These are phyloP conservation scores for Irpex sp. DNA, from an alignment of 1,284 basidiomycete species.

Conservation along the genomic window DNA sequence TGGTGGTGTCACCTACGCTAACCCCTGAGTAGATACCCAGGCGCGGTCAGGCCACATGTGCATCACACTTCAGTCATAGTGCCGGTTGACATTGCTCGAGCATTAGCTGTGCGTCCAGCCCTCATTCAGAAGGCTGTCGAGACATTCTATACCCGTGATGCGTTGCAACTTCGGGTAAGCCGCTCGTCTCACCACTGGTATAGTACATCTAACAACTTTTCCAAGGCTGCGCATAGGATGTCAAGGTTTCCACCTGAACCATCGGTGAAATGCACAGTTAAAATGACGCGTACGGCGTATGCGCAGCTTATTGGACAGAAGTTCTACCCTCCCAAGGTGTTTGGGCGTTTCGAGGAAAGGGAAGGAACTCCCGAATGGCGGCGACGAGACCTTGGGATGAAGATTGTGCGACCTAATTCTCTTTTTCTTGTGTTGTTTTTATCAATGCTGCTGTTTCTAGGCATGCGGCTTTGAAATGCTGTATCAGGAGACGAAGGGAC, in stretches of 20 bases:
- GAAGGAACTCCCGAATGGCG: slow-evolving; percentile 65
- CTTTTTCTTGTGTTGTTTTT: not conserved
- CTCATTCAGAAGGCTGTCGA: slow-evolving; percentile 86
- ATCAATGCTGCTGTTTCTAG: slow-evolving; percentile 32
- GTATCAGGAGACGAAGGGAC: slow-evolving; percentile 75
- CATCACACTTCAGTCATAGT: slow-evolving; percentile 82
- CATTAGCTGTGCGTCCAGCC: slow-evolving; percentile 60
- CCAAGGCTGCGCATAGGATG: slow-evolving; percentile 84
- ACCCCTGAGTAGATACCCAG: slow-evolving; percentile 59
- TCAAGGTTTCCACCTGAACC: slow-evolving; percentile 79
- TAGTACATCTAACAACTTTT: slow-evolving; percentile 4
- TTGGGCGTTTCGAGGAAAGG: slow-evolving; percentile 69
- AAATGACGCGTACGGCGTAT: slow-evolving; percentile 86
- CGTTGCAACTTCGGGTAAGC: slow-evolving; percentile 78
- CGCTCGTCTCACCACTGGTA: not conserved
- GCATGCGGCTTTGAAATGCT: slow-evolving; percentile 95
- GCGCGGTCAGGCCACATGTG: slow-evolving; percentile 62
- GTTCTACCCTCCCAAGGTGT: slow-evolving; percentile 89
- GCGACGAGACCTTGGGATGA: slow-evolving; percentile 86
- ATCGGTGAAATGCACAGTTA: slow-evolving; percentile 55
- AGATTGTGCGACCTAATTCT: slow-evolving; percentile 57
- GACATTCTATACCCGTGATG: slow-evolving; percentile 91
- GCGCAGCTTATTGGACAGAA: slow-evolving; percentile 89
- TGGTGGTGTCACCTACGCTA: slow-evolving; percentile 1
- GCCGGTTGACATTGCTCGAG: slow-evolving; percentile 74